phyloP scores from a whole-genome alignment of 129 eudicot species.

The Saposhnikovia divaricata region DNA sequence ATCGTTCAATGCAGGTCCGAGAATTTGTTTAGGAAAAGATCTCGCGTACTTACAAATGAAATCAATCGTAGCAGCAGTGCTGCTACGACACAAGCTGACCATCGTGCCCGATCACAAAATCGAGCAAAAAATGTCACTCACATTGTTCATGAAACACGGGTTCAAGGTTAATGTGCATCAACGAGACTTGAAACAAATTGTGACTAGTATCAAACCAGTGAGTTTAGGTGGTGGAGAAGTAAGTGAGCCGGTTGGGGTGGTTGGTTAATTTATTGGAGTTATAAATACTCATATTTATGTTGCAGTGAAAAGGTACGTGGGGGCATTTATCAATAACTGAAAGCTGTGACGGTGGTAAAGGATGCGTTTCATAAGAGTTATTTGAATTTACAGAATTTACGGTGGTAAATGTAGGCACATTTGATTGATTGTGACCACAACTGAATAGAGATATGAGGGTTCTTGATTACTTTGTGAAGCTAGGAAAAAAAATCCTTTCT shows the following conservation, averaged over 20 bases:
- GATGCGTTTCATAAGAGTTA: neutral
- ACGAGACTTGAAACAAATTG: constrained; percentile 17
- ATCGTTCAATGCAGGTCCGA: constrained; percentile 26
- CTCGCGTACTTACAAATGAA: constrained; percentile 25
- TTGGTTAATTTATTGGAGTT: neutral
- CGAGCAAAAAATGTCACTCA: constrained; percentile 26
- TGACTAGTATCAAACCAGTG: neutral
- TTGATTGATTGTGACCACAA: constrained; percentile 2
- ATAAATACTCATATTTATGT: constrained; percentile 5
- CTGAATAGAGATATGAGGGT: neutral
- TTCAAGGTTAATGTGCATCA: constrained; percentile 21
- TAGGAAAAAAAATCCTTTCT: constrained; percentile 1
- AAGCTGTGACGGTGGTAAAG: constrained; percentile 3
- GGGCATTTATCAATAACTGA: neutral
- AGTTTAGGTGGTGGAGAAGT: constrained; percentile 5
- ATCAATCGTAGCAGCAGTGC: constrained; percentile 20
- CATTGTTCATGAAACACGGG: constrained; percentile 30
- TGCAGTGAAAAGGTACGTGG: constrained; percentile 1
- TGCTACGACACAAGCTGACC: constrained; percentile 23
- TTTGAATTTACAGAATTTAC: constrained; percentile 3
- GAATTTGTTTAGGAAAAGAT: constrained; percentile 25
- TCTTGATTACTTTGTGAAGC: constrained; percentile 2
- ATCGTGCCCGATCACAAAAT: constrained; percentile 20
- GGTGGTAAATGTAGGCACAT: neutral
- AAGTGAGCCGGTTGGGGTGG: constrained; percentile 6